phyloP scores from a whole-genome alignment of 2,329 filamentous ascomycete species.

The Colletotrichum brevisporum region DNA sequence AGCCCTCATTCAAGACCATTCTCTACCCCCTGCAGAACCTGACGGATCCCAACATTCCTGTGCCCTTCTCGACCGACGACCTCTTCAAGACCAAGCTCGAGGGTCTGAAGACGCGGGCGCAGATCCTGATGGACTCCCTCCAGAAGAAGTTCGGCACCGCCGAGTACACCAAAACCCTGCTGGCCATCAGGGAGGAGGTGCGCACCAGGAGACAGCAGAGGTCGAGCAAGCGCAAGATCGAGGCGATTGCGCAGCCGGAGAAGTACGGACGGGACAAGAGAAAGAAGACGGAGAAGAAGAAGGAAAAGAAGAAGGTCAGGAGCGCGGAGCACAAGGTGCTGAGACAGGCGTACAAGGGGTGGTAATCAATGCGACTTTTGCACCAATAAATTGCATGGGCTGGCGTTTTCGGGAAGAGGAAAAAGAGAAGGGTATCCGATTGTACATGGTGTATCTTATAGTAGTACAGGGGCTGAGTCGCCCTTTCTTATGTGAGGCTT shows the following conservation, averaged over 20 bases:
- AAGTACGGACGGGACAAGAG: slow-evolving; percentile 83
- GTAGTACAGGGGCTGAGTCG: slow-evolving; percentile 34
- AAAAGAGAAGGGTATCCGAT: slow-evolving; percentile 17
- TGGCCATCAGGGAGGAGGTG: slow-evolving; percentile 81
- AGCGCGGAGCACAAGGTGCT: slow-evolving; percentile 79
- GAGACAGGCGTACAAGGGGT: slow-evolving; percentile 77
- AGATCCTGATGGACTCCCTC: slow-evolving; percentile 84
- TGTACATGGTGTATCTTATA: slow-evolving; percentile 25
- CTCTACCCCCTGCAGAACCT: slow-evolving; percentile 81
- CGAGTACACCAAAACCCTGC: slow-evolving; percentile 81
- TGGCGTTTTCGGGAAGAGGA: slow-evolving; percentile 36
- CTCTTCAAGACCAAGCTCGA: slow-evolving; percentile 79
- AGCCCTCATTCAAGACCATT: slow-evolving; percentile 73
- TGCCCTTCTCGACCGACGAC: slow-evolving; percentile 79
- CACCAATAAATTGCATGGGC: slow-evolving; percentile 31
- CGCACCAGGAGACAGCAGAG: slow-evolving; percentile 79
- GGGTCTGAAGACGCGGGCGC: slow-evolving; percentile 77
- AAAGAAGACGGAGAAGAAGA: slow-evolving; percentile 88
- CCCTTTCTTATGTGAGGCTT: slow-evolving; percentile 36
- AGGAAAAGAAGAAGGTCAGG: slow-evolving; percentile 84
- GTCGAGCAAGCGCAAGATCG: slow-evolving; percentile 88
- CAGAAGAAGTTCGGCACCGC: slow-evolving; percentile 88
- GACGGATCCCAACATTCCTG: slow-evolving; percentile 82
- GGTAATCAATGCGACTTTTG: slow-evolving; percentile 45
- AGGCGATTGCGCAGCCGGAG: slow-evolving; percentile 87